phyloP scores from a whole-genome alignment of 257 asterid genomes.

The Nicotiana sylvestris region DNA sequence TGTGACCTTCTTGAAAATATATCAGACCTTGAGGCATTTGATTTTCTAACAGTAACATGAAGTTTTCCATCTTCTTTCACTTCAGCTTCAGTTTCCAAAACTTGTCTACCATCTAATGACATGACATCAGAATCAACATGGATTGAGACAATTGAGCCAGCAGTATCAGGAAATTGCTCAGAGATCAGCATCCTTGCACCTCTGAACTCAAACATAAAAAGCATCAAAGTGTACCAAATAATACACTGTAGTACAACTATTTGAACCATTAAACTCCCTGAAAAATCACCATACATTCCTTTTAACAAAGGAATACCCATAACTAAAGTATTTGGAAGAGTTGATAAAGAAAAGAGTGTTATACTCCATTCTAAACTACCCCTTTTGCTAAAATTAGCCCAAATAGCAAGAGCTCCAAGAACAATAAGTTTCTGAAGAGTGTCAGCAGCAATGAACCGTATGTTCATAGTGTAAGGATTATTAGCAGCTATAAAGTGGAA shows the following conservation, averaged over 20 bases:
- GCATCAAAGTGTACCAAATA: conserved; percentile 90
- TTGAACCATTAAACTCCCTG: conserved; percentile 80
- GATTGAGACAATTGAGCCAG: conserved; percentile 80
- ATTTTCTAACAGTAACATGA: conserved; percentile 72
- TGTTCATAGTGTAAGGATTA: conserved; percentile 73
- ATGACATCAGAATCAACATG: conserved; percentile 82
- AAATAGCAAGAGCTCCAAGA: conserved; percentile 44
- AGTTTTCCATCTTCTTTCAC: conserved; percentile 75
- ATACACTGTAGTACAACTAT: conserved; percentile 90
- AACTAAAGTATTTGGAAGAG: conserved; percentile 85
- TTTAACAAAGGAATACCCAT: conserved; percentile 86
- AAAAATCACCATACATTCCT: conserved; percentile 80
- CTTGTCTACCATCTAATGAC: conserved; percentile 74
- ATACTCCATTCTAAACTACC: conserved; percentile 88
- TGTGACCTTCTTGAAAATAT: conserved; percentile 61
- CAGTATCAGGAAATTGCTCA: conserved; percentile 85
- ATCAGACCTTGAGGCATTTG: conserved; percentile 80
- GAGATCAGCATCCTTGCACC: conserved; percentile 69
- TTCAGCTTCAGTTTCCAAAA: conserved; percentile 72
- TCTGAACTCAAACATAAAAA: conserved; percentile 80
- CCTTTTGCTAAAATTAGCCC: conserved; percentile 48
- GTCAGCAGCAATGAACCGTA: conserved; percentile 83
- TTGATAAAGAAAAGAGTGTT: conserved; percentile 75
- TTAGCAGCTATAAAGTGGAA: conserved; percentile 83
- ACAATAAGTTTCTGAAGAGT: conserved; percentile 72